A percentile compares a stretch with the other conserved stretches of the same genome.
Evolutionary conservation across 2,329 filamentous ascomycete genomes (phyloP).

Genomic region (Dactylellina sp.): DNA sequence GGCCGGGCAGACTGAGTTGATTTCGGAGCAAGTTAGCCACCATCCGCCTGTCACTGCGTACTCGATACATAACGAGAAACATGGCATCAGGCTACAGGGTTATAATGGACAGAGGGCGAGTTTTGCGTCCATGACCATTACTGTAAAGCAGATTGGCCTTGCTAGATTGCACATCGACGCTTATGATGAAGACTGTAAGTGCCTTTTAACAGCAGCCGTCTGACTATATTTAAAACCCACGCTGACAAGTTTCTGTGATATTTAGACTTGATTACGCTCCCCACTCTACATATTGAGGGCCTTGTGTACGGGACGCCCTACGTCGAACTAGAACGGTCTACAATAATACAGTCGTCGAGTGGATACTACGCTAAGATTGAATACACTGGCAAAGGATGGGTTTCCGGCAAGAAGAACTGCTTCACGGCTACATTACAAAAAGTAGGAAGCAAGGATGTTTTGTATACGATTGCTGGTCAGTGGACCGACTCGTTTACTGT

Average conservation of each 20-base stretch:
- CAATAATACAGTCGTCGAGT: constrained; percentile 85
- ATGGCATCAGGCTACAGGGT: constrained; percentile 83
- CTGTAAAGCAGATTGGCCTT: constrained; percentile 94
- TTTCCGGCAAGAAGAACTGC: constrained; percentile 94
- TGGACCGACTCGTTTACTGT: constrained; percentile 89
- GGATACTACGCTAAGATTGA: constrained; percentile 91
- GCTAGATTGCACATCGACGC: constrained; percentile 71
- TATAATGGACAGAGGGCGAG: constrained; percentile 98
- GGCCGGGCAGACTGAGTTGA: constrained; percentile 82
- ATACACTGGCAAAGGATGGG: constrained; percentile 92
- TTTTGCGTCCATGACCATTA: constrained; percentile 86
- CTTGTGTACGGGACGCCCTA: constrained; percentile 88
- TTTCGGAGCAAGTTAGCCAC: constrained; percentile 95
- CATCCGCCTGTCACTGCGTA: constrained; percentile 96
- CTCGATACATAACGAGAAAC: constrained; percentile 85
- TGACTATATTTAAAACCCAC: no score
- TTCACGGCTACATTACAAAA: constrained; percentile 80
- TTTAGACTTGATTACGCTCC: constrained; percentile 85
- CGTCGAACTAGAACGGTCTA: constrained; percentile 86
- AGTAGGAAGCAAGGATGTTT: constrained; percentile 75
- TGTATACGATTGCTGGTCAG: constrained; percentile 87
- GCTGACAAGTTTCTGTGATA: no score
- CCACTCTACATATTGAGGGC: constrained; percentile 91
- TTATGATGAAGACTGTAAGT: constrained; percentile 66
- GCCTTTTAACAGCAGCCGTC: background rate